Evolutionary conservation across 306 rosid species (phyloP).

Genomic region (Begonia loranthoides): DNA sequence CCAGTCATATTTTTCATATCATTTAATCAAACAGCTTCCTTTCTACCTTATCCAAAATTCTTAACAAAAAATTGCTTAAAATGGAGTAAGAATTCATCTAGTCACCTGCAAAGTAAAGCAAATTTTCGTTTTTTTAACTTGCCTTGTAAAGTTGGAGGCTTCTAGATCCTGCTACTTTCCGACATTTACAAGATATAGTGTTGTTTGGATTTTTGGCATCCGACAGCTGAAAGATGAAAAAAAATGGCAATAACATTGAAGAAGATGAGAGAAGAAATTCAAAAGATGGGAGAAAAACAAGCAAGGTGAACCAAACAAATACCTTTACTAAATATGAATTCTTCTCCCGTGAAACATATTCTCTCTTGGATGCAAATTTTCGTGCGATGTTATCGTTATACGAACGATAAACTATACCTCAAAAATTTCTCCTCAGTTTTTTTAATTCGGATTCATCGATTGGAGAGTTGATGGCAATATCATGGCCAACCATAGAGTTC

Average conservation of each 20-base stretch:
- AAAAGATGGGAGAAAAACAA: background rate
- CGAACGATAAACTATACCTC: slow-evolving; percentile 18
- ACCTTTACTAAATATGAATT: slow-evolving; percentile 24
- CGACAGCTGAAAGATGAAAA: slow-evolving; percentile 13
- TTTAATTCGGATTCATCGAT: slow-evolving; percentile 9
- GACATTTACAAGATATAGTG: slow-evolving; percentile 26
- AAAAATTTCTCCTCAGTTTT: slow-evolving; percentile 16
- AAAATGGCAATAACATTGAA: background rate
- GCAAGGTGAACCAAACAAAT: background rate
- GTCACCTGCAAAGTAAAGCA: no score
- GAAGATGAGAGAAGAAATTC: background rate
- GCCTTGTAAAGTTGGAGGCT: slow-evolving; percentile 29
- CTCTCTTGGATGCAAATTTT: slow-evolving; percentile 14
- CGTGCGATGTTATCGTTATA: slow-evolving; percentile 20
- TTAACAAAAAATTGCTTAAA: background rate
- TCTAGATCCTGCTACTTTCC: slow-evolving; percentile 13
- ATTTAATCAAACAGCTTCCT: no score
- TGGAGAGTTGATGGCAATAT: slow-evolving; percentile 2
- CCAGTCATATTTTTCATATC: no score
- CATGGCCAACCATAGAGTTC: slow-evolving; percentile 16
- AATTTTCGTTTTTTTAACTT: background rate
- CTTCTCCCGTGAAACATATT: slow-evolving; percentile 25
- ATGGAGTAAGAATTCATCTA: background rate
- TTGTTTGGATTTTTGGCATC: slow-evolving; percentile 18
- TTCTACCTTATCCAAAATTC: no score